A percentile compares a stretch with the other conserved stretches of the same genome.
Evolutionary conservation across 306 rosid genomes (phyloP).

Genomic region (Argentina anserina): DNA sequence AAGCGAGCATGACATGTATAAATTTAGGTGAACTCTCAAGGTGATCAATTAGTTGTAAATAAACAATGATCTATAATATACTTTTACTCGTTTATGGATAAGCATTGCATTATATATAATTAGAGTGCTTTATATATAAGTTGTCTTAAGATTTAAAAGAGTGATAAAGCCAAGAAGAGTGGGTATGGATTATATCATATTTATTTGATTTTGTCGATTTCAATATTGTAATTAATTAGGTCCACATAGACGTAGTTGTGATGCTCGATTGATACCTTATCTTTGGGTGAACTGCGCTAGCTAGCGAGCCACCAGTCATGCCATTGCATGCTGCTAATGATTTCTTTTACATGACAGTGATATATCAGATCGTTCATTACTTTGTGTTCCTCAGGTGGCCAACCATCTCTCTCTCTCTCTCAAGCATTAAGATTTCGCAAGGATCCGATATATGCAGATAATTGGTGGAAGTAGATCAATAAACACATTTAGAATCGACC

Average conservation of each 20-base stretch:
- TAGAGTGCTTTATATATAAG: not conserved
- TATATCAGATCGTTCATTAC: not conserved
- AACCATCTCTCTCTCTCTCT: constrained; percentile 2
- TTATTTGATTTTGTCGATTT: not conserved
- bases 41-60: not conserved
- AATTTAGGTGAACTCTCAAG: not conserved
- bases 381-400: constrained; percentile 19
- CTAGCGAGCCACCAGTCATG: not conserved
- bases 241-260: constrained; percentile 4
- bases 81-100: not conserved
- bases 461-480: too few species aligned
- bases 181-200: not conserved
- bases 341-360: constrained; percentile 1
- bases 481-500: too few species aligned
- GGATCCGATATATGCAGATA: not conserved
- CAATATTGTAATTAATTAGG: not conserved
- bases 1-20: too few species aligned
- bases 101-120: not conserved
- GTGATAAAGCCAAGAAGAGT: not conserved
- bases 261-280: not conserved
- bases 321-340: not conserved
- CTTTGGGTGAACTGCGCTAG: not conserved
- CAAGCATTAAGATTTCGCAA: not conserved
- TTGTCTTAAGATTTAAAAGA: too few species aligned
- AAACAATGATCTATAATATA: not conserved